Base-by-base conservation (phyloP, 116 monocot genomes). In the Papilionanthe hybrid region DNA sequence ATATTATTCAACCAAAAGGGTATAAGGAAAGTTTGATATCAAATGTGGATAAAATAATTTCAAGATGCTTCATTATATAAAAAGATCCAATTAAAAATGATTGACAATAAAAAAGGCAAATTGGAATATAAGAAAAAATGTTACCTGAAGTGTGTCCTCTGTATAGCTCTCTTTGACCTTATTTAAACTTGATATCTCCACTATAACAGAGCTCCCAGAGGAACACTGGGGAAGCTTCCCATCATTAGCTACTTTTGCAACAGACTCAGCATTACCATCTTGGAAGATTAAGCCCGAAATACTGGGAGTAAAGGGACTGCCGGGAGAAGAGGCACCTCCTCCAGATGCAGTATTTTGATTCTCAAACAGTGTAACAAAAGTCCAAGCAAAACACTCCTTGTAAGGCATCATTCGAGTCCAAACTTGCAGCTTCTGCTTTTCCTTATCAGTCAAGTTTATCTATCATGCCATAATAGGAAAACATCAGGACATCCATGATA, bases 401-500 rank as follows among this genome's bases (percentile, higher is more conserved):
- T 98, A 94, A 15, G 94, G 92, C 92, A 98, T 94, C 72, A 94
- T 90, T 23, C 90, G 88, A 60, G 98, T 91, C 98, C 98, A 98
- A 63, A 98, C 88, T 83, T 98, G 94, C 58, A 98, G 87, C 78
- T 91, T 94, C 80, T 98, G 98, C 65, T 87, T 98, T 82, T 98
- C 98, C 82, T 90, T 88, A 57, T 98, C 98, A 72, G 93, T 92
- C 79, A 98, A 86, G 47, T 91, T 90, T 43, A 87, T 92, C 94
- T 98, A 68, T 58, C 10, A 82, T 55, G 42, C 19, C 37, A 79
- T 57, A 15, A 60, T 30, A 74, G 15, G 19, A 49, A 68, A 75
- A 69, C 73, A 42, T 79, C 37, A 37, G 37, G 37, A 1, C 37
- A 37, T 37, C 37, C 37, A 37, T 37, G 37, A 37, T 37, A 37